Evolutionary conservation across 805 yeast species (phyloP), one percentile per base, ranked within the genome.

Genomic region (Kodamaea lidongshanica): DNA sequence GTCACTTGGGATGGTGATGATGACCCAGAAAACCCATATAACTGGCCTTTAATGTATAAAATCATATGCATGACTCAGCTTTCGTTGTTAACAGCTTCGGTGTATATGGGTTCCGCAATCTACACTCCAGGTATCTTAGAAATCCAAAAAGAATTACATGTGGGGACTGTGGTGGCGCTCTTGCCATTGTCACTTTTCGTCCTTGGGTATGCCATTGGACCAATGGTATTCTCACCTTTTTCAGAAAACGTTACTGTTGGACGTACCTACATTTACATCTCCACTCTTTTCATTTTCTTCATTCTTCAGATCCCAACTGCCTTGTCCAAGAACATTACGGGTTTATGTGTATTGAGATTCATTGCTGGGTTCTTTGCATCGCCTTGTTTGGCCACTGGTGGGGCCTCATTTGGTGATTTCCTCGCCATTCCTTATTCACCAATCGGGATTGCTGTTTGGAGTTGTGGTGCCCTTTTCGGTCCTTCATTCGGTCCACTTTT

Each of bases 121-220:
- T 65, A 68, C 37, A 63, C 79, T 0, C 79, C 81, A 0, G 72
- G 74, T 12, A 53, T 65, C 18, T 56, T 47, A 12, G 51, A 58
- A n/a, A 45, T 77, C 16, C 61, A 56, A 50, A 50, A 51, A 16
- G 68, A 72, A 25, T 72, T 73, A 41, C 38, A 52, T n/a, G 62
- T 70, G 4, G 54, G 67, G 10, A 51, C 52, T 18, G 66, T 62
- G 5, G 60, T 61, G 4, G 74, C 75, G 0, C 54, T 67, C 1
- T 53, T 77, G 19, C 75, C 77, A 3, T 56, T 77, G 41, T 54
- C 78, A 0, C 38, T 74, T 21, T 77, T 69, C 39, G 76, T 76
- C 6, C 41, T 74, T 16, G 83, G 81, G 7, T 75, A 77, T 43
- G 82, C 77, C 30, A 28, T 74, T 12, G 80, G 80, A 1, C 80